These are phyloP conservation scores for Leccinum sublutescens DNA, from an alignment of 768 basidiomycete genomes.

Conservation along the genomic window DNA sequence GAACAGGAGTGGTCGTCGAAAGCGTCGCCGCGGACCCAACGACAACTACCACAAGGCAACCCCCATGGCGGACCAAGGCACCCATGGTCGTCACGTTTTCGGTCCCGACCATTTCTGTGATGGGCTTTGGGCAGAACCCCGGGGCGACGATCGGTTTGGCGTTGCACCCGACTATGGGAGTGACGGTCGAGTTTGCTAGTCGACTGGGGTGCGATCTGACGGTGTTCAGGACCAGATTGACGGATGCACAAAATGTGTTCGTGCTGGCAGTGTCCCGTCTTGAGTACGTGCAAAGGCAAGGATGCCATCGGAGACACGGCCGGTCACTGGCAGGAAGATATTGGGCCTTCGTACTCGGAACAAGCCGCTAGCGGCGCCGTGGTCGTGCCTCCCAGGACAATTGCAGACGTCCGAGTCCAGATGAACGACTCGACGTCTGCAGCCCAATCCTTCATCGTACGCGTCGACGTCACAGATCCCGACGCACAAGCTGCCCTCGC, in stretches of 20 bases:
- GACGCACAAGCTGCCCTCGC: conserved; percentile 13
- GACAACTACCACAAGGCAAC: neutral
- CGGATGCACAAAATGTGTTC: conserved; percentile 17
- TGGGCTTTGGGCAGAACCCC: conserved; percentile 11
- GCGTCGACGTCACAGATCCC: conserved; percentile 22
- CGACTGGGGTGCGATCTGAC: conserved; percentile 15
- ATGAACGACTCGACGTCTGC: conserved; percentile 11
- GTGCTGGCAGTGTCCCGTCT: conserved; percentile 18
- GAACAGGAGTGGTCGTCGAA: conserved; percentile 9
- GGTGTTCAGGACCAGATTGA: conserved; percentile 16
- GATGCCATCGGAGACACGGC: neutral
- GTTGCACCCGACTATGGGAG: conserved; percentile 11
- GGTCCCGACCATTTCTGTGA: conserved; percentile 5
- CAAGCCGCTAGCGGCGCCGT: neutral
- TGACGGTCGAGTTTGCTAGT: conserved; percentile 6
- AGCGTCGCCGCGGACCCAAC: neutral
- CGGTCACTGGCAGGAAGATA: conserved; percentile 7
- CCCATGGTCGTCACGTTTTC: conserved; percentile 25
- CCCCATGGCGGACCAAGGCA: conserved; percentile 16
- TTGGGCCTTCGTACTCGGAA: neutral
- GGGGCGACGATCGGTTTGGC: conserved; percentile 15
- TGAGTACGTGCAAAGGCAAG: neutral
- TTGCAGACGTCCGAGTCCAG: conserved; percentile 7
- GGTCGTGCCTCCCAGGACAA: neutral
- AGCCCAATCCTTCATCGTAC: conserved; percentile 13